These are phyloP conservation scores for Biscutella laevigata DNA, from an alignment of 441 rosid genomes.

Conservation along the genomic window DNA sequence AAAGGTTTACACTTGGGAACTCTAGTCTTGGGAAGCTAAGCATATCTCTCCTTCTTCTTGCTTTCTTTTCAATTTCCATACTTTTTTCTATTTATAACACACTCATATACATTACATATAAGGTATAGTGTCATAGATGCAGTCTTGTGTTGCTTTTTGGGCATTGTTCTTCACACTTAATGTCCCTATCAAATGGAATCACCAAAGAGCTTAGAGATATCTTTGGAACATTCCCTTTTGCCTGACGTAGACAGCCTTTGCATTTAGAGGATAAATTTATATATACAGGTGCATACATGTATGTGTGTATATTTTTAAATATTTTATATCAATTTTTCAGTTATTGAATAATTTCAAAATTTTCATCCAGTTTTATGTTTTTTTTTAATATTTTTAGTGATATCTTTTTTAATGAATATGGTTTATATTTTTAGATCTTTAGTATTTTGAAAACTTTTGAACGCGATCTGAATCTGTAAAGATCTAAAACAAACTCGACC, in stretches of 20 bases:
- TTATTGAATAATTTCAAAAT: too few species aligned
- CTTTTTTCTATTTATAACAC: not conserved
- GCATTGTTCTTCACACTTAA: conserved; percentile 10
- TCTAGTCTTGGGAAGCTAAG: conserved; percentile 61
- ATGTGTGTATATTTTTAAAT: too few species aligned
- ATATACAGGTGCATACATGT: too few species aligned
- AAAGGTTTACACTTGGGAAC: conserved; percentile 52
- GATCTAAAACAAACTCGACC: too few species aligned
- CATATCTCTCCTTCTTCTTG: conserved; percentile 37
- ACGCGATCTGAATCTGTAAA: too few species aligned
- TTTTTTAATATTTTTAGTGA: too few species aligned
- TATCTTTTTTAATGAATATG: too few species aligned
- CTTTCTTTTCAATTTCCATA: not conserved
- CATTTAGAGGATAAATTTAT: too few species aligned
- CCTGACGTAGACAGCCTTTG: conserved; percentile 12
- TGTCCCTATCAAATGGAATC: conserved; percentile 21
- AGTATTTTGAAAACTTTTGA: too few species aligned
- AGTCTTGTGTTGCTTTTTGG: conserved; percentile 16
- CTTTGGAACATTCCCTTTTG: conserved; percentile 25
- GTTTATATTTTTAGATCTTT: too few species aligned
- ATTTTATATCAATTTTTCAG: too few species aligned
- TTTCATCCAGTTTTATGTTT: too few species aligned
- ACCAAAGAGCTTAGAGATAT: conserved; percentile 18
- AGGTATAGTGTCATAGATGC: not conserved
- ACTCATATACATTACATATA: not conserved